Evolutionary conservation across 2,329 filamentous ascomycete species (phyloP).

Genomic region (Aspergillus thermomutatus): DNA sequence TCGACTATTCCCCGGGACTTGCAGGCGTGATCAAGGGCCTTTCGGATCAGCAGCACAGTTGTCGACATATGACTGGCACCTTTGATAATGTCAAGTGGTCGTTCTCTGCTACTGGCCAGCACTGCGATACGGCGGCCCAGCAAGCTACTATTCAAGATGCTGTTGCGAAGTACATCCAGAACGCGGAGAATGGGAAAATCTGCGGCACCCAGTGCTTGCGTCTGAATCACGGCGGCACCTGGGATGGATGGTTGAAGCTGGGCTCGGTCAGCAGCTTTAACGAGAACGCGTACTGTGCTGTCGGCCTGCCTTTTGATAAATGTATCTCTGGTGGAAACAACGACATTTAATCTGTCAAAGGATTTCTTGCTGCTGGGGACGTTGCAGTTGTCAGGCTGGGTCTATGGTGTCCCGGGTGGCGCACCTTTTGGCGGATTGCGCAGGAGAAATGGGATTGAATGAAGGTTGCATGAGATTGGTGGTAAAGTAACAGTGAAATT

Average conservation of each 20-base stretch:
- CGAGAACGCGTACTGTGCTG: neutral
- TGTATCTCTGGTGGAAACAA: constrained; percentile 1
- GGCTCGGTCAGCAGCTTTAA: neutral
- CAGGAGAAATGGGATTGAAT: no score
- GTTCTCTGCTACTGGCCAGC: neutral
- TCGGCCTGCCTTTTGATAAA: neutral
- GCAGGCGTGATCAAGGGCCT: neutral
- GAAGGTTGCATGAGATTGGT: no score
- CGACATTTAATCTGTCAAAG: neutral
- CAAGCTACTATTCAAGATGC: neutral
- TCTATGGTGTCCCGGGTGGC: no score
- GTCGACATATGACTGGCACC: neutral
- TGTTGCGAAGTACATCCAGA: neutral
- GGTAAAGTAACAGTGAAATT: no score
- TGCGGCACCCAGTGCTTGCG: constrained; percentile 4
- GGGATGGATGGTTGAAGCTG: constrained; percentile 2
- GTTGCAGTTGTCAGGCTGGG: no score
- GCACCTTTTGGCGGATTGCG: no score
- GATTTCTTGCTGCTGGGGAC: no score
- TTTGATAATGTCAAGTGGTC: neutral
- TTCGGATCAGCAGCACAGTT: neutral
- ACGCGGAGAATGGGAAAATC: neutral
- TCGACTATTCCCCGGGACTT: neutral
- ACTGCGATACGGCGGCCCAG: neutral
- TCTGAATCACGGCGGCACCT: constrained; percentile 1